These are phyloP conservation scores for Caryopteris hybrid DNA, from an alignment of 305 asterid species.

Conservation along the genomic window DNA sequence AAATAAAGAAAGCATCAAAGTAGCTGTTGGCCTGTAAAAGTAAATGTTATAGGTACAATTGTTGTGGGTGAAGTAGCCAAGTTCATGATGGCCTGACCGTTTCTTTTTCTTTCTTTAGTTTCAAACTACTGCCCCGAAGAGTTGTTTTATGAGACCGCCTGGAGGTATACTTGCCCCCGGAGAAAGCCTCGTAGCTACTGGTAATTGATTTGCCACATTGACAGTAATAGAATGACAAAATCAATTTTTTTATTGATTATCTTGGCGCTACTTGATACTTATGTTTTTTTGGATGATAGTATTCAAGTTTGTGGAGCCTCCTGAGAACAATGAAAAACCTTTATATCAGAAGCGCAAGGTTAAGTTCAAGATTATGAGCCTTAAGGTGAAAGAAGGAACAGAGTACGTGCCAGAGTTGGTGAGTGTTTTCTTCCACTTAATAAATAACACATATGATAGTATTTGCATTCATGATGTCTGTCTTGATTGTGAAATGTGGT, in stretches of 20 bases:
- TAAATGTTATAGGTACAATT: not conserved
- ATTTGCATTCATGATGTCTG: not conserved
- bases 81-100: constrained; percentile 6
- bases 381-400: constrained; percentile 61
- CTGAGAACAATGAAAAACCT: constrained; percentile 74
- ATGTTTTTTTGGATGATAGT: constrained; percentile 29
- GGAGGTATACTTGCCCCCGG: constrained; percentile 77
- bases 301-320: constrained; percentile 79
- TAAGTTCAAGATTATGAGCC: constrained; percentile 79
- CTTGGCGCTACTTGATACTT: not conserved
- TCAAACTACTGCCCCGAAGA: constrained; percentile 86
- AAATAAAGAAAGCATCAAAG: not conserved
- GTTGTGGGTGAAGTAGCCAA: not conserved
- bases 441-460: not conserved
- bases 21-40: not conserved
- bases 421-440: constrained; percentile 14
- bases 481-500: not conserved
- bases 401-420: constrained; percentile 79
- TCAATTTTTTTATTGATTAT: not conserved
- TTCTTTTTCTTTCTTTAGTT: constrained; percentile 30
- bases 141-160: constrained; percentile 85
- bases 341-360: constrained; percentile 52
- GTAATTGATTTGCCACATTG: constrained; percentile 27
- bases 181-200: constrained; percentile 64
- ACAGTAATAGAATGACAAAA: not conserved